phyloP scores from a whole-genome alignment of 2,329 filamentous ascomycete species.

The Alternaria sp. region DNA sequence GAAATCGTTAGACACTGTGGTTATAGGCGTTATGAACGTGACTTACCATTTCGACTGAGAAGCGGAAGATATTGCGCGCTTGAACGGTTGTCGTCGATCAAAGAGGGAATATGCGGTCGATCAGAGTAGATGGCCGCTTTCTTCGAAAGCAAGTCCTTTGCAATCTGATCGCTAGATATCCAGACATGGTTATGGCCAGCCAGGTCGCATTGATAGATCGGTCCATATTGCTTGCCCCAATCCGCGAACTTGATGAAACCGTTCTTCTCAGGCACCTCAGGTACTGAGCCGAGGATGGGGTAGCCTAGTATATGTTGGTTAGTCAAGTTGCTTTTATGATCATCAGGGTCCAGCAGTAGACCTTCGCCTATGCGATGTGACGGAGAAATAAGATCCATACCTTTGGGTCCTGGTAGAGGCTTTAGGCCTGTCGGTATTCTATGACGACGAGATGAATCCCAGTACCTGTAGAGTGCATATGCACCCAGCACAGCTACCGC shows the following conservation, averaged over 20 bases:
- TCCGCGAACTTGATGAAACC: constrained; percentile 55
- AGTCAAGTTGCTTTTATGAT: constrained; percentile 1
- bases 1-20: constrained; percentile 18
- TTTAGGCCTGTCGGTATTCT: constrained; percentile 45
- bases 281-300: constrained; percentile 52
- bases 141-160: constrained; percentile 53
- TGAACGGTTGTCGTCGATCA: constrained; percentile 53
- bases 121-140: constrained; percentile 56
- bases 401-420: constrained; percentile 50
- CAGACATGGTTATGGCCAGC: constrained; percentile 55
- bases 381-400: constrained; percentile 28
- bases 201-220: constrained; percentile 55
- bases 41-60: constrained; percentile 51
- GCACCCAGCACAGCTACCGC: constrained; percentile 28
- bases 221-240: constrained; percentile 53
- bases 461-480: constrained; percentile 40
- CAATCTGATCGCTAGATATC: constrained; percentile 53
- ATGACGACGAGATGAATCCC: constrained; percentile 31
- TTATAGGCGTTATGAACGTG: background rate
- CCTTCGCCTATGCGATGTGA: background rate
- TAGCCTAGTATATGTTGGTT: constrained; percentile 42
- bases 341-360: background rate
- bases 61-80: constrained; percentile 55
- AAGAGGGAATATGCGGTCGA: constrained; percentile 53
- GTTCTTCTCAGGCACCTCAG: constrained; percentile 53